A percentile compares a stretch with the other conserved stretches of the same genome.
phyloP scores from a whole-genome alignment of 2,329 filamentous ascomycete genomes.

The Talaromyces marneffei region DNA sequence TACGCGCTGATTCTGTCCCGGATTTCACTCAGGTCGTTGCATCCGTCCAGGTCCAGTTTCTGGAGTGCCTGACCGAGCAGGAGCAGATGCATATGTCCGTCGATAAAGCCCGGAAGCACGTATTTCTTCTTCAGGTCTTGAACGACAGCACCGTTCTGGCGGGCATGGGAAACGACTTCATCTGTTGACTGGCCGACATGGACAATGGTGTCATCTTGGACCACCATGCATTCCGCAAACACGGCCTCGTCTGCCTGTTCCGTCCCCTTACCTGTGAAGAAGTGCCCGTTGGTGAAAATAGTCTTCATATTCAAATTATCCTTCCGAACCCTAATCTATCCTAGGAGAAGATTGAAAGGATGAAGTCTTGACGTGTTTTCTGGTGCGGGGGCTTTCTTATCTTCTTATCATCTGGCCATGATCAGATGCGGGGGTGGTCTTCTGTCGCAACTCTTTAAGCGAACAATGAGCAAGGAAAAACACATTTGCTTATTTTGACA shows the following conservation, averaged over 20 bases:
- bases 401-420: background rate
- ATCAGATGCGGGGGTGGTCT: background rate
- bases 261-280: conserved; percentile 23
- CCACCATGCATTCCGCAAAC: conserved; percentile 32
- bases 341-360: background rate
- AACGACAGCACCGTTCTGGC: conserved; percentile 17
- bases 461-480: too few species aligned
- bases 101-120: conserved; percentile 46
- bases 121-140: conserved; percentile 34
- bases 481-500: too few species aligned
- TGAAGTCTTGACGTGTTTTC: background rate
- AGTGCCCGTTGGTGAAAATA: conserved; percentile 31
- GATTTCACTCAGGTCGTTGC: conserved; percentile 41
- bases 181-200: conserved; percentile 37
- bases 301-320: conserved; percentile 16
- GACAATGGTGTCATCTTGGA: conserved; percentile 37
- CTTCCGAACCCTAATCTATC: background rate
- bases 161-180: conserved; percentile 18
- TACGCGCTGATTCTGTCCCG: conserved; percentile 37
- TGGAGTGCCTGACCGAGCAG: conserved; percentile 45
- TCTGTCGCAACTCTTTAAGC: background rate
- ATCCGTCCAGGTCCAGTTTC: conserved; percentile 41
- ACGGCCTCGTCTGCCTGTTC: conserved; percentile 19
- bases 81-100: conserved; percentile 47
- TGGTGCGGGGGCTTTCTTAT: background rate